Conservation (phyloP, 495 filamentous ascomycete species). For the Talaromyces thailandensis region DNA sequence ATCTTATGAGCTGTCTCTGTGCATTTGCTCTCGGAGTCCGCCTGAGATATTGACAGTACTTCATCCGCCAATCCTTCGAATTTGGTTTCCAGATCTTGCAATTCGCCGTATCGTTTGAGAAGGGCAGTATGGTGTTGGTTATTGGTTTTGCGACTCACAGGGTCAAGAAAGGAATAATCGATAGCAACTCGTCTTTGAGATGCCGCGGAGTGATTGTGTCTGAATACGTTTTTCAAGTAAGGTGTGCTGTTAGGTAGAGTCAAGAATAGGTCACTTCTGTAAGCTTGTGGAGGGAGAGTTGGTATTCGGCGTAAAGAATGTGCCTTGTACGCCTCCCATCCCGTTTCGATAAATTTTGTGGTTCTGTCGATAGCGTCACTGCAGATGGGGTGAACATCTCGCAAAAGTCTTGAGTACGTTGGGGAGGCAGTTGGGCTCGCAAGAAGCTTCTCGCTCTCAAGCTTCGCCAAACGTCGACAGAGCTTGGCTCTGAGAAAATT, state of each 20-base stretch:
- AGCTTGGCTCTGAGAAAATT: constrained; percentile 44
- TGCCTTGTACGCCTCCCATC: constrained; percentile 26
- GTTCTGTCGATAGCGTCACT: constrained; percentile 16
- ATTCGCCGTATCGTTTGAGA: constrained; percentile 14
- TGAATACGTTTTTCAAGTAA: constrained; percentile 11
- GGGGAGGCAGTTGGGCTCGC: not conserved
- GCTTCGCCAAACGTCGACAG: constrained; percentile 51
- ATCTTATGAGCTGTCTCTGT: no score
- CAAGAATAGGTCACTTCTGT: constrained; percentile 19
- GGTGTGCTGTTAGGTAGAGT: constrained; percentile 35
- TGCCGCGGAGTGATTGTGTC: not conserved
- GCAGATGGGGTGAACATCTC: constrained; percentile 13
- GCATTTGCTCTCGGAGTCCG: no score
- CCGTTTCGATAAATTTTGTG: constrained; percentile 15
- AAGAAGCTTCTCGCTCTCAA: constrained; percentile 32
- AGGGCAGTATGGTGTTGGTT: constrained; percentile 15
- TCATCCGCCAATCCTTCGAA: constrained; percentile 10
- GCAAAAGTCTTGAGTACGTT: constrained; percentile 13
- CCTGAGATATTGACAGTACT: no score
- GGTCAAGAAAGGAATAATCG: not conserved
- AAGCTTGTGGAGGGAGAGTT: constrained; percentile 26
- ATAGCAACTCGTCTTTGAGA: no score
- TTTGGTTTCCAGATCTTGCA: constrained; percentile 18
- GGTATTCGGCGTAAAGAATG: constrained; percentile 20
- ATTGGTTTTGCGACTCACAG: constrained; percentile 4